Evolutionary conservation across 139 green algal genomes (phyloP).

Genomic region (Coelastrella sp.): DNA sequence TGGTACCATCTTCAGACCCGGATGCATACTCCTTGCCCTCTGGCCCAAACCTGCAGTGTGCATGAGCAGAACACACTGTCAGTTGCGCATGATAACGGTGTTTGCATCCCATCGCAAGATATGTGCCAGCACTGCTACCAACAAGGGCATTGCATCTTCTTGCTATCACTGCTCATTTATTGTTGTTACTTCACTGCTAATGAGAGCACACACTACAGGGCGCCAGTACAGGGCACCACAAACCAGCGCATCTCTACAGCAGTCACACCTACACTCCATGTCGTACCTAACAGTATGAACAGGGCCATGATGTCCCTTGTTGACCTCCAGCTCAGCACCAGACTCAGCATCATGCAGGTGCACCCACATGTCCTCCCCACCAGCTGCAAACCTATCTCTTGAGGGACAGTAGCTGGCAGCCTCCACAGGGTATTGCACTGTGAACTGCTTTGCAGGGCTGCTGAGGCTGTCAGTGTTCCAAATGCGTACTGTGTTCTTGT

Average conservation of each 20-base stretch:
- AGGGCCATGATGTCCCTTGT: slow-evolving; percentile 97
- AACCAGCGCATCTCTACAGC: not conserved
- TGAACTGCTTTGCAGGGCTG: slow-evolving; percentile 59
- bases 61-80: not conserved
- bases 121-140: no score
- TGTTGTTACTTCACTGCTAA: no score
- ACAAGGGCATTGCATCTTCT: no score
- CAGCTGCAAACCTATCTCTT: slow-evolving; percentile 75
- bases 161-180: no score
- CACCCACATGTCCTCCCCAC: slow-evolving; percentile 98
- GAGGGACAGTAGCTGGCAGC: slow-evolving; percentile 82
- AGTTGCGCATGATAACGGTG: no score
- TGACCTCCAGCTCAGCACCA: slow-evolving; percentile 81
- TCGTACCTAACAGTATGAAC: slow-evolving; percentile 87
- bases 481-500: slow-evolving; percentile 75
- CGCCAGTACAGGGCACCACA: no score
- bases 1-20: slow-evolving; percentile 97
- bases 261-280: not conserved
- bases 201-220: no score
- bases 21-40: slow-evolving; percentile 90
- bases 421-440: slow-evolving; percentile 74
- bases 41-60: slow-evolving; percentile 83
- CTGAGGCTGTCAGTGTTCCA: slow-evolving; percentile 74
- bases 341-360: slow-evolving; percentile 88
- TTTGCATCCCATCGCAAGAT: no score